Evolutionary conservation across 768 basidiomycete genomes (phyloP), one percentile per base, ranked within the genome.

Genomic region (Fomitopsis serialis): DNA sequence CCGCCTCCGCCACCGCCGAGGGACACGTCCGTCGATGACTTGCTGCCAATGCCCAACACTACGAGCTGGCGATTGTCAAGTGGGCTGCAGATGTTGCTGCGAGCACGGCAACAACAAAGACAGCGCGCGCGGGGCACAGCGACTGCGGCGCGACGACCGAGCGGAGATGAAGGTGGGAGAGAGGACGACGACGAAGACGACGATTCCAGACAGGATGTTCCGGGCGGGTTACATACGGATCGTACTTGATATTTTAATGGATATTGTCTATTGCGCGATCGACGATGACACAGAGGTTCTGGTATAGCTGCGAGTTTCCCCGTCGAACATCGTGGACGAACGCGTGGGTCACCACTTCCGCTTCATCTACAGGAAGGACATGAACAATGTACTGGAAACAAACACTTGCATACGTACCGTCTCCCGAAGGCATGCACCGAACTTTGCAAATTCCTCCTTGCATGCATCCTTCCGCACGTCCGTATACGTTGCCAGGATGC

Each of bases 381-480:
- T 48, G 49, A 45, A 40, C 45, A 17, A 21, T 11, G 60, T 53
- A 12, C n/a, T 17, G 19, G 10, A 13, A 21, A 22, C 2, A 37
- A 37, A 36, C 13, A 25, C 23, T 35, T 34, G 27, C 29, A 29
- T 17, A 72, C 86, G 54, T 70, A 97, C 96, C 51, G 85, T 84
- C 58, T 81, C 74, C 45, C 84, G 82, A 29, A 99, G 70, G 67
- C 96, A 99, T 29, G 79, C 74, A 37, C 84, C 87, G 68, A 98
- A 99, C 58, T 80, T 81, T 12, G 74, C 74, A 56, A 97, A 98
- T 69, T 98, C 92, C 2, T 79, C 78, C 48, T 81, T 81, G 72
- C 96, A 99, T 61, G 83, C 80, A 60, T 91, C 89, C 67, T 87
- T 88, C 55, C 74, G 80, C 5, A 92, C 86, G 56, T 98, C 96